Evolutionary conservation across 75 land plant genomes (phyloP), one percentile per base, ranked within the genome.

Genomic region (Cupressus sempervirens): DNA sequence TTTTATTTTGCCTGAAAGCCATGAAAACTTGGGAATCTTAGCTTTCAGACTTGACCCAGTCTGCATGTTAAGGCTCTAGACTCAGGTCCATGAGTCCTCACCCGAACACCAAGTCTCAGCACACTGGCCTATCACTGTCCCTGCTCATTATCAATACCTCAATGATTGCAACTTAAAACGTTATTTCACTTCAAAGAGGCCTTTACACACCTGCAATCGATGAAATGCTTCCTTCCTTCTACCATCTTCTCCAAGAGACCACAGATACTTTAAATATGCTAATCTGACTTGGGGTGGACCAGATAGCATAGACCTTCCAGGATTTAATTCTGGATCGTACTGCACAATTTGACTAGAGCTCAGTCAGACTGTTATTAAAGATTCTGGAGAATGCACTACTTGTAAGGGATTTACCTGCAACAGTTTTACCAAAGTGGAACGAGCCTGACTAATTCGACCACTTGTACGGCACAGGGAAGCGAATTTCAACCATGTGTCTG

Each of bases 401-500:
- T 81, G 40, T 32, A 82, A 46, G 29, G 16, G 48, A 81, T 77
- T 52, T 67, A 97, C 99, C 99, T 93, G 96, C 76, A 98, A 84
- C 43, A 98, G 95, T 83, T 95, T 98, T 29, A 93, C 87, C 79
- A 98, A 87, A 23, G 99, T 96, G 81, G 98, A 93, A 79, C 89
- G 90, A 36, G 99, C 97, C 83, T 98, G 99, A 81, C 92, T 90
- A 32, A 94, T 89, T 26, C 97, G 92, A 29, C 99, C 99, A 90
- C 87, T 98, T 86, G 93, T 95, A 20, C 98, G 90, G 74, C 99
- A 96, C 86, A 98, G 95, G 32, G 99, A 94, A 80, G 99, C 92
- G 91, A 96, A 98, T 87, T 96, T 98, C 34, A 98, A 93, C 99
- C 99, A 98, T 10, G 94, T 98, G 38, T 95, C 99, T 62, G 90